phyloP scores from a whole-genome alignment of 768 basidiomycete genomes.

The Phanerochaete sordida region DNA sequence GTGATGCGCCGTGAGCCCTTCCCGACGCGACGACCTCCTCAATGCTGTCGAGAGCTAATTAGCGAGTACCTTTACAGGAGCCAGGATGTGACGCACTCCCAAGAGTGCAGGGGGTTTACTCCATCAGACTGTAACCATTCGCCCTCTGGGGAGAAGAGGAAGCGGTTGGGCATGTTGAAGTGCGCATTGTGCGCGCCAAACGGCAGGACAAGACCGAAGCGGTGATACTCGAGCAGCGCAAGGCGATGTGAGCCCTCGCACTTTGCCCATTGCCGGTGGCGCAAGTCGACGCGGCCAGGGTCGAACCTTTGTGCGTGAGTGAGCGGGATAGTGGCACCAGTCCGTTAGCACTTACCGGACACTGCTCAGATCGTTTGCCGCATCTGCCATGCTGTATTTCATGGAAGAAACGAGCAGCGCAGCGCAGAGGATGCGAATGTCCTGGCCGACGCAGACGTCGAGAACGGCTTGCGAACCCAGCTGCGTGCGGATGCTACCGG shows the following conservation, averaged over 20 bases:
- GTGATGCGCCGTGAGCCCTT: constrained; percentile 31
- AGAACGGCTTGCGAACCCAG: background rate
- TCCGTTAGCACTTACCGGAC: background rate
- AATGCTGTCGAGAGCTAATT: too few species aligned
- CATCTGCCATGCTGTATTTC: background rate
- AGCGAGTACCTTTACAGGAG: too few species aligned
- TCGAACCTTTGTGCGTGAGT: constrained; percentile 19
- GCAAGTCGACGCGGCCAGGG: constrained; percentile 36
- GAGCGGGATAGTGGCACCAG: background rate
- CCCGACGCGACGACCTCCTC: constrained; percentile 38
- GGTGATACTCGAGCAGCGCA: constrained; percentile 36
- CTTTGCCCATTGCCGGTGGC: constrained; percentile 29
- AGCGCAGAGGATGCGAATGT: background rate
- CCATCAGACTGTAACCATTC: constrained; percentile 40
- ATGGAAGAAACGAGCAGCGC: background rate
- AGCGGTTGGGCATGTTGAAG: constrained; percentile 40
- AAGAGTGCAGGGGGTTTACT: constrained; percentile 45
- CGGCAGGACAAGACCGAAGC: constrained; percentile 39
- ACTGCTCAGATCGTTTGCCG: background rate
- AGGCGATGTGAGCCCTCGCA: constrained; percentile 44
- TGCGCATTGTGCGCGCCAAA: constrained; percentile 40
- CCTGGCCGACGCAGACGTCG: background rate
- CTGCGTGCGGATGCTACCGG: background rate
- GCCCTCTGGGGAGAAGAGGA: constrained; percentile 43
- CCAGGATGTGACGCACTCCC: constrained; percentile 38